Conservation (phyloP, 2,329 filamentous ascomycete species). For the Calonectria pseudoreteaudii region DNA sequence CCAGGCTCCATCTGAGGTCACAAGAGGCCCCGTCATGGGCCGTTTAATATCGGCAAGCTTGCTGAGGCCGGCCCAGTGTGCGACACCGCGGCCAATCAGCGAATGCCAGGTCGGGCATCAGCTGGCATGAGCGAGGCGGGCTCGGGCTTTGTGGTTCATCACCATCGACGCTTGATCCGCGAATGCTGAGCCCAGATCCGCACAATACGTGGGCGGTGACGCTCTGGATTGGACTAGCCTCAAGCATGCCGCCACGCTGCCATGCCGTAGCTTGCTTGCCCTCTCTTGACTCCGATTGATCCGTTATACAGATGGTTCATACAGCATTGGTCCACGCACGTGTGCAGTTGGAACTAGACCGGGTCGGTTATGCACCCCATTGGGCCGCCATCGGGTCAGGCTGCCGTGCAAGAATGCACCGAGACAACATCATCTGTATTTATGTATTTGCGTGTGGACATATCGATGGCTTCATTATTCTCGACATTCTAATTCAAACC, state of each 20-base stretch:
- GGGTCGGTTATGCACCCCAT: neutral
- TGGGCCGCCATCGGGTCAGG: neutral
- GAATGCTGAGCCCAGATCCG: neutral
- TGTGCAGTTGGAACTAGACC: neutral
- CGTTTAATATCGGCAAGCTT: neutral
- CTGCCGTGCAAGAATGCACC: neutral
- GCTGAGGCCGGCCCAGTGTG: neutral
- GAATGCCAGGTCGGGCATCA: neutral
- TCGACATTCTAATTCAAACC: neutral
- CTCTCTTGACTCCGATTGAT: neutral
- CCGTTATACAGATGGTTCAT: neutral
- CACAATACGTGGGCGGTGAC: neutral
- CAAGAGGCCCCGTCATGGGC: neutral
- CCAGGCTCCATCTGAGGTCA: neutral
- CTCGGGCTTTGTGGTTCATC: neutral
- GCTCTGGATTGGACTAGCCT: neutral
- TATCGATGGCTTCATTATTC: neutral
- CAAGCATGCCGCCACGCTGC: neutral
- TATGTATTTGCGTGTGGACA: neutral
- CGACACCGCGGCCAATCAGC: neutral
- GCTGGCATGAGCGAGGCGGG: neutral
- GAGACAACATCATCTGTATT: neutral
- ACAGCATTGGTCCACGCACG: conserved; percentile 1
- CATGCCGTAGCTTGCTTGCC: neutral
- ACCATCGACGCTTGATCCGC: neutral